These are phyloP conservation scores for Oldenlandia corymbosa DNA, from an alignment of 257 asterid species.

Conservation along the genomic window DNA sequence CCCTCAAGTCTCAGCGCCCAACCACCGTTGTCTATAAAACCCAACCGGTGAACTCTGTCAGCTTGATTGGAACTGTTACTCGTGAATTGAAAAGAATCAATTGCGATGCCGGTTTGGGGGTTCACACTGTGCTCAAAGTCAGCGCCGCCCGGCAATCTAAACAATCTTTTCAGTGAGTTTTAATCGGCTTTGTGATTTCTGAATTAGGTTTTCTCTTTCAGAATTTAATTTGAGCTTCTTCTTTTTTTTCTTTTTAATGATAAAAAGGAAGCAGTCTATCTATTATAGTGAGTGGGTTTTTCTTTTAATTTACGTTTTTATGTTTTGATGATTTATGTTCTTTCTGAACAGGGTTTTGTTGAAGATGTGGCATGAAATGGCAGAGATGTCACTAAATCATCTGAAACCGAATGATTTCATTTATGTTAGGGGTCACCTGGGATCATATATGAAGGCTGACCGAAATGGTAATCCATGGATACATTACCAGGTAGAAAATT, in stretches of 20 bases:
- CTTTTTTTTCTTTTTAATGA: no score
- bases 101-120: slow-evolving; percentile 23
- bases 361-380: slow-evolving; percentile 54
- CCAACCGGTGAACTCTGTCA: slow-evolving; percentile 42
- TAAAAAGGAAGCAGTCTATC: no score
- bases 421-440: slow-evolving; percentile 55
- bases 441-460: slow-evolving; percentile 33
- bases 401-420: slow-evolving; percentile 53
- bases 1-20: slow-evolving; percentile 62
- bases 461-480: slow-evolving; percentile 23
- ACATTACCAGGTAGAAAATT: slow-evolving; percentile 34
- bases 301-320: no score
- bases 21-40: slow-evolving; percentile 29
- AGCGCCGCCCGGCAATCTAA: slow-evolving; percentile 18
- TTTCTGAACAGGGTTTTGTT: slow-evolving; percentile 42
- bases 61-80: slow-evolving; percentile 56
- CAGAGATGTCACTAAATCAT: slow-evolving; percentile 44
- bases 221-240: no score
- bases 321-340: no score
- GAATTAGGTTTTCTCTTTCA: not conserved
- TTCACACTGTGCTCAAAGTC: slow-evolving; percentile 37
- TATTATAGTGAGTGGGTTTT: no score
- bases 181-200: not conserved
- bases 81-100: slow-evolving; percentile 22
- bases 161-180: slow-evolving; percentile 34